Conservation (phyloP, 2,329 filamentous ascomycete species). For the Aspergillus sp. region DNA sequence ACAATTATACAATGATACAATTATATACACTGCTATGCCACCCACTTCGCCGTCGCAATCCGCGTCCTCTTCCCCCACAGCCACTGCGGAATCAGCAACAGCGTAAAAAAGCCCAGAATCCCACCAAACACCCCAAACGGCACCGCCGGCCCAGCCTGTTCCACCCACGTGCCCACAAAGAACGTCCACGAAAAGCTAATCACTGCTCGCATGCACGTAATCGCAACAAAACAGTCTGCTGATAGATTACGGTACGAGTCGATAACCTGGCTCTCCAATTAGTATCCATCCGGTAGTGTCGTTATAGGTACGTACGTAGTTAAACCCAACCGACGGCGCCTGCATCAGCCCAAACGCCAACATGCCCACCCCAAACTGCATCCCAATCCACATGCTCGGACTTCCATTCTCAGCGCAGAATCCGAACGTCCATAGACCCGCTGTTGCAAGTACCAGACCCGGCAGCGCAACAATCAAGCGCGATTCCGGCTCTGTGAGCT, state of each 20-base stretch:
- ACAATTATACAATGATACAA: too few species aligned
- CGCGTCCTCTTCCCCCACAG: slow-evolving; percentile 10
- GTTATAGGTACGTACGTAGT: background rate
- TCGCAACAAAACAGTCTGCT: slow-evolving; percentile 55
- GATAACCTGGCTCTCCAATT: slow-evolving; percentile 41
- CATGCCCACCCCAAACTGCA: slow-evolving; percentile 14
- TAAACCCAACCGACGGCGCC: slow-evolving; percentile 12
- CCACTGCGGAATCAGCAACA: slow-evolving; percentile 25
- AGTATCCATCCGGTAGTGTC: too few species aligned
- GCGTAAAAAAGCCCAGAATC: slow-evolving; percentile 51
- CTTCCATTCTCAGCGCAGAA: slow-evolving; percentile 5
- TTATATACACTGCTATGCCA: background rate
- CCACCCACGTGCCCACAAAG: slow-evolving; percentile 53
- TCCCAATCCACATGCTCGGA: slow-evolving; percentile 13
- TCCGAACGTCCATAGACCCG: slow-evolving; percentile 12
- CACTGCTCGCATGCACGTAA: slow-evolving; percentile 51
- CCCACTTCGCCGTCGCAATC: slow-evolving; percentile 12
- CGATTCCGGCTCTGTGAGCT: slow-evolving; percentile 6
- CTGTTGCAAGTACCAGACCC: slow-evolving; percentile 7
- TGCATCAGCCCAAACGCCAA: slow-evolving; percentile 14
- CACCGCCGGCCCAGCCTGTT: slow-evolving; percentile 43
- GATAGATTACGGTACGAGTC: slow-evolving; percentile 51
- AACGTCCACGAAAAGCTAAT: slow-evolving; percentile 58
- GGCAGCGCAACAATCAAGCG: slow-evolving; percentile 8
- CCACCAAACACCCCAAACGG: slow-evolving; percentile 56